Conservation (phyloP, 2,329 filamentous ascomycete genomes). For the Fusarium compactum region DNA sequence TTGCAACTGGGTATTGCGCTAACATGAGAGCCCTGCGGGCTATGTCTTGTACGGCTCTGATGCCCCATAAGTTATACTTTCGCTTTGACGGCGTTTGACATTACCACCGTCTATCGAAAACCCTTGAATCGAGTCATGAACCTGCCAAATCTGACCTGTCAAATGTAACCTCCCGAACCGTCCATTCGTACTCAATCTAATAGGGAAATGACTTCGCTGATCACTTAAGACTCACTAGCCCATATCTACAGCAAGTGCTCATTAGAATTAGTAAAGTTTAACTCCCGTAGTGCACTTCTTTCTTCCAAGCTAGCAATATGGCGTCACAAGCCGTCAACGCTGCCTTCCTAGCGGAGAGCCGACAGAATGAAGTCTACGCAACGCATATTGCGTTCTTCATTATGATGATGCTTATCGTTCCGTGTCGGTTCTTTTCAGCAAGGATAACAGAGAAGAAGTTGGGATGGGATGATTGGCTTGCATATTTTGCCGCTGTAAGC, state of each 20-base stretch:
- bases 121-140: background rate
- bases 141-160: background rate
- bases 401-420: background rate
- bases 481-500: constrained; percentile 1
- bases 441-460: background rate
- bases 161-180: too few relatives aligned
- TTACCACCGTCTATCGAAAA: background rate
- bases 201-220: background rate
- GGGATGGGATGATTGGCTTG: constrained; percentile 8
- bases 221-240: background rate
- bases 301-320: background rate
- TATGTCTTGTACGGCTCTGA: too few relatives aligned
- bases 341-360: background rate
- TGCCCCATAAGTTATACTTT: background rate
- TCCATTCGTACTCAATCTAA: too few relatives aligned
- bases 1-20: too few relatives aligned
- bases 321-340: background rate
- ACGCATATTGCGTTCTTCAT: background rate
- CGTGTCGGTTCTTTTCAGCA: background rate
- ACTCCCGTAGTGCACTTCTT: too few relatives aligned
- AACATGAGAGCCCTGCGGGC: too few relatives aligned
- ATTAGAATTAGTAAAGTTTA: accelerated
- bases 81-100: background rate
- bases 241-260: background rate
- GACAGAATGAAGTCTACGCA: background rate